These are phyloP conservation scores for Colletotrichum liriopes DNA, from an alignment of 2,329 filamentous ascomycete genomes.

Conservation along the genomic window DNA sequence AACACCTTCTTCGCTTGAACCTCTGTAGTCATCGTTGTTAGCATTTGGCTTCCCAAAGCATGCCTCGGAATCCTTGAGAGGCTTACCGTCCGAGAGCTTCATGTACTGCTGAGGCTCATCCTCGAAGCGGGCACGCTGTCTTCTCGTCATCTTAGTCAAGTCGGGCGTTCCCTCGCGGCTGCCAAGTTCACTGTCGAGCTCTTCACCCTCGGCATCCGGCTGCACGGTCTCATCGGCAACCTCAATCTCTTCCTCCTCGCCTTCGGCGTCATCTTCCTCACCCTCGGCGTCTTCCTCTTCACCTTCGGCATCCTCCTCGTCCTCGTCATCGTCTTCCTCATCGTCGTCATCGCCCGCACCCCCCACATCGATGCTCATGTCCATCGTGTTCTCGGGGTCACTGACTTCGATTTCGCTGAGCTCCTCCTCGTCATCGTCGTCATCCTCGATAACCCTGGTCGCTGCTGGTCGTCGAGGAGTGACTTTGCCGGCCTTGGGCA, in stretches of 20 bases:
- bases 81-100: conserved; percentile 73
- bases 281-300: conserved; percentile 61
- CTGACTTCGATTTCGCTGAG: conserved; percentile 47
- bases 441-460: conserved; percentile 44
- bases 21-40: conserved; percentile 58
- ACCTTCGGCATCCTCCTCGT: conserved; percentile 58
- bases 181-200: conserved; percentile 61
- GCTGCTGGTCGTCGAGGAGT: conserved; percentile 41
- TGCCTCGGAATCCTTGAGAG: background rate
- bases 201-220: conserved; percentile 59
- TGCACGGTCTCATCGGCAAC: conserved; percentile 36
- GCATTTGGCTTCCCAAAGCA: conserved; percentile 22
- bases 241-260: conserved; percentile 60
- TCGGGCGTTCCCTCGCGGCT: conserved; percentile 68
- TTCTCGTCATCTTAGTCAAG: conserved; percentile 73
- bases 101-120: conserved; percentile 69
- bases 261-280: conserved; percentile 55
- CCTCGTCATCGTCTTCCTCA: conserved; percentile 53
- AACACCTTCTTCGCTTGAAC: conserved; percentile 76
- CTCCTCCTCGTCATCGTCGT: conserved; percentile 45
- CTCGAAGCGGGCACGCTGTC: conserved; percentile 73
- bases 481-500: conserved; percentile 41
- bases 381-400: conserved; percentile 48
- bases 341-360: conserved; percentile 49
- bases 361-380: conserved; percentile 53